Evolutionary conservation across 108 stramenopile species (phyloP).

Genomic region (Nannochloropsis granulata): DNA sequence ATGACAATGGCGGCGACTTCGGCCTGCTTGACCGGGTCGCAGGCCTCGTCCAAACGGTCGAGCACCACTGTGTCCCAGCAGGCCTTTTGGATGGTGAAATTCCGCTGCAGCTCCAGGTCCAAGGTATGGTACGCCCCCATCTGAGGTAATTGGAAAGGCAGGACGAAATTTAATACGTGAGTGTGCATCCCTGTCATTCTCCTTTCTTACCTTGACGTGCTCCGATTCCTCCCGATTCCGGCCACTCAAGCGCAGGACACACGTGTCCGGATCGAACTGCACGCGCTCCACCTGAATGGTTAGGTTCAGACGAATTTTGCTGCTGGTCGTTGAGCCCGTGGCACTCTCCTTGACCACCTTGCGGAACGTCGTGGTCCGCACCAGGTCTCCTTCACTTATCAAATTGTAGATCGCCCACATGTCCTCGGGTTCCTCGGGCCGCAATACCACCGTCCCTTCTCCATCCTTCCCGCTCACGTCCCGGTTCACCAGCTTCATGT

Average conservation of each 20-base stretch:
- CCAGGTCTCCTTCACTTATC: conserved; percentile 57
- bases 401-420: conserved; percentile 95
- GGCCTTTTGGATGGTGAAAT: conserved; percentile 73
- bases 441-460: conserved; percentile 56
- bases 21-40: conserved; percentile 64
- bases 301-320: conserved; percentile 66
- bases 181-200: too few species aligned
- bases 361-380: conserved; percentile 77
- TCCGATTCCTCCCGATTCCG: conserved; percentile 53
- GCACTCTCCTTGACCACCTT: conserved; percentile 75
- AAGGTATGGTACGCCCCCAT: conserved; percentile 89
- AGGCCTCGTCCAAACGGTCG: conserved; percentile 71
- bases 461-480: conserved; percentile 60
- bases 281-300: conserved; percentile 75
- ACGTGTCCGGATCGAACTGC: conserved; percentile 71
- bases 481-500: conserved; percentile 33
- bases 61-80: conserved; percentile 87
- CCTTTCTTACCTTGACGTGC: conserved; percentile 47
- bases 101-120: conserved; percentile 65
- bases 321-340: conserved; percentile 68
- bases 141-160: neutral
- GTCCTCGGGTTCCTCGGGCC: conserved; percentile 83
- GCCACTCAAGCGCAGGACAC: conserved; percentile 69
- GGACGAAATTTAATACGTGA: too few species aligned
- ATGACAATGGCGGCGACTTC: conserved; percentile 86